Conservation (phyloP, 164 flowering plant species). For the Magnolia sinica region DNA sequence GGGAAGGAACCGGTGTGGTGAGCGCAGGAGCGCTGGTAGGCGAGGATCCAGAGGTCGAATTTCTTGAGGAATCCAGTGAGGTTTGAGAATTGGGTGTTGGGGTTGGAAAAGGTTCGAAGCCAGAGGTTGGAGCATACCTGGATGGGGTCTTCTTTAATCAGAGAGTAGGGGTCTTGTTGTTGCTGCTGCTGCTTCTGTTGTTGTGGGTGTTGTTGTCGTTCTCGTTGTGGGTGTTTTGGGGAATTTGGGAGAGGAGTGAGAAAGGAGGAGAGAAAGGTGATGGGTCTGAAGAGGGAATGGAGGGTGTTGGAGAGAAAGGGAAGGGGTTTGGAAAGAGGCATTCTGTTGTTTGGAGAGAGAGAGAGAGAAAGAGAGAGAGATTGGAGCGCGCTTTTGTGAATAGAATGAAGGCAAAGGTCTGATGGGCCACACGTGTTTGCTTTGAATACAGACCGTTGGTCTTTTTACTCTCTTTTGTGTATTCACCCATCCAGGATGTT, state of each 20-base stretch:
- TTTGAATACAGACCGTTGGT: too few species aligned
- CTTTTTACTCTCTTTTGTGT: too few species aligned
- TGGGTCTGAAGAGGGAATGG: constrained; percentile 2
- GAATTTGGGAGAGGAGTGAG: constrained; percentile 12
- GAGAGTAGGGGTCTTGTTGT: constrained; percentile 55
- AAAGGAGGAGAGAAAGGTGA: constrained; percentile 8
- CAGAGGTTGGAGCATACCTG: constrained; percentile 66
- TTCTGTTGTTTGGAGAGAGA: constrained; percentile 2
- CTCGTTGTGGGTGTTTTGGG: constrained; percentile 1
- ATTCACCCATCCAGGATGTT: too few species aligned
- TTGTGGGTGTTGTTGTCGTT: neutral
- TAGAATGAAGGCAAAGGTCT: too few species aligned
- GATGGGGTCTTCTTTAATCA: constrained; percentile 81
- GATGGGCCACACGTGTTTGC: too few species aligned
- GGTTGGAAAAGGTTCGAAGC: constrained; percentile 64
- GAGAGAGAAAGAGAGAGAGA: neutral
- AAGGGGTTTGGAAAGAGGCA: neutral
- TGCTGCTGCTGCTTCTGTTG: constrained; percentile 6
- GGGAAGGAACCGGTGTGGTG: constrained; percentile 82
- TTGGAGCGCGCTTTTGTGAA: too few species aligned
- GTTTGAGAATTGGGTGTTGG: constrained; percentile 41
- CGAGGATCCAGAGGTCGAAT: constrained; percentile 87
- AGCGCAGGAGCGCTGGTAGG: constrained; percentile 87
- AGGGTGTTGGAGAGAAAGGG: constrained; percentile 6
- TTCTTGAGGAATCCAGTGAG: constrained; percentile 83